phyloP scores from a whole-genome alignment of 495 filamentous ascomycete species.

The Saxophila tyrrhenica region DNA sequence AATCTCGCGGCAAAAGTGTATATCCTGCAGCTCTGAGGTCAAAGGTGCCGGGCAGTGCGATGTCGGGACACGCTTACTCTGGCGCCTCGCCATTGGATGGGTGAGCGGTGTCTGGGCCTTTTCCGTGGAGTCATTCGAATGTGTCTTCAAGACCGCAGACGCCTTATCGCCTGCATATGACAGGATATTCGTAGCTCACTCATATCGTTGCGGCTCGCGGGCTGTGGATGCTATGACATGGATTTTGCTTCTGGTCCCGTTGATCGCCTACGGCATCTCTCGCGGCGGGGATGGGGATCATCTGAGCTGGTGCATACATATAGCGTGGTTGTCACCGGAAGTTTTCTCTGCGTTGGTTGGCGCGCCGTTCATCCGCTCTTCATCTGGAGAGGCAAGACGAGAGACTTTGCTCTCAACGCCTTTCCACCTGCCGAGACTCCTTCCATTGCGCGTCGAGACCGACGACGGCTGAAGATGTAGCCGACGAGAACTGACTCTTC shows the following conservation, averaged over 20 bases:
- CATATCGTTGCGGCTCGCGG: background rate
- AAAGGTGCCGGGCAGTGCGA: background rate
- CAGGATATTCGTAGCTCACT: background rate
- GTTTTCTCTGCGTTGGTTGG: background rate
- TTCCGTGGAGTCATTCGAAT: constrained; percentile 1
- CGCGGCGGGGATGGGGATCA: background rate
- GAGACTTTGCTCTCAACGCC: no score
- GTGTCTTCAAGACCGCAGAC: background rate
- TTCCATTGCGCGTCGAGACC: no score
- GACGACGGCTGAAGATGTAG: no score
- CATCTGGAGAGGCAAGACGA: no score
- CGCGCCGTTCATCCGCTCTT: background rate
- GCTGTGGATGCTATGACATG: background rate
- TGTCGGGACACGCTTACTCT: background rate
- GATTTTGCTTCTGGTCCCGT: background rate
- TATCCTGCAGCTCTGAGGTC: background rate
- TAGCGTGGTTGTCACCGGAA: background rate
- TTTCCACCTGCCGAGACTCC: no score
- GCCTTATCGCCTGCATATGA: constrained; percentile 1
- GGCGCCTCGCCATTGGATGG: background rate
- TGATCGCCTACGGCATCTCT: background rate
- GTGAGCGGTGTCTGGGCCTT: background rate
- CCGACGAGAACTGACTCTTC: no score
- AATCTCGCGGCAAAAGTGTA: background rate
- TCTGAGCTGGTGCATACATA: background rate